phyloP scores from a whole-genome alignment of 345 rosid species.

The Geranium brycei region DNA sequence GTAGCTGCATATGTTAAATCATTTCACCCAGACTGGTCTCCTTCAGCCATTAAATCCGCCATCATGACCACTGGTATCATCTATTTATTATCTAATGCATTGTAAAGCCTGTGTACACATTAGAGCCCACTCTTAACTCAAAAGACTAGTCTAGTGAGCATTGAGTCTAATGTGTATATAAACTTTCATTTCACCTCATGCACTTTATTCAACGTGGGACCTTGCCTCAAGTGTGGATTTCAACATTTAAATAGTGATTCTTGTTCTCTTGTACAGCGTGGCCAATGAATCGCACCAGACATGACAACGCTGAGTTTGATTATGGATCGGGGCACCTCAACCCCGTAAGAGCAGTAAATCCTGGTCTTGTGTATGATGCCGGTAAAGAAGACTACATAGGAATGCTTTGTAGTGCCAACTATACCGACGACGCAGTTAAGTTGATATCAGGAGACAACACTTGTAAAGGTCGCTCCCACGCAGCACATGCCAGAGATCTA shows the following conservation, averaged over 20 bases:
- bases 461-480: conserved; percentile 15
- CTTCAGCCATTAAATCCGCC: conserved; percentile 33
- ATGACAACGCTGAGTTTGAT: no score
- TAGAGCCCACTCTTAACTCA: no score
- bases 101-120: no score
- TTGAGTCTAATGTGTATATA: no score
- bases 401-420: conserved; percentile 33
- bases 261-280: no score
- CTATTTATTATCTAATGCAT: no score
- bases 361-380: conserved; percentile 27
- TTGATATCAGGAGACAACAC: conserved; percentile 23
- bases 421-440: not conserved
- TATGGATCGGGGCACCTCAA: conserved; percentile 45
- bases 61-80: conserved; percentile 40
- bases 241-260: no score
- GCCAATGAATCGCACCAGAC: no score
- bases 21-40: conserved; percentile 27
- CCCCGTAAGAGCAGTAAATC: conserved; percentile 31
- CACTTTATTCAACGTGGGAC: no score
- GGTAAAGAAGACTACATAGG: conserved; percentile 20
- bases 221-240: no score
- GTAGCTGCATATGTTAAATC: conserved; percentile 31
- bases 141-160: no score
- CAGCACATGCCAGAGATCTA: conserved; percentile 21
- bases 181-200: no score